Conservation (phyloP, 139 green algal genomes). For the Chlorella ohadii region DNA sequence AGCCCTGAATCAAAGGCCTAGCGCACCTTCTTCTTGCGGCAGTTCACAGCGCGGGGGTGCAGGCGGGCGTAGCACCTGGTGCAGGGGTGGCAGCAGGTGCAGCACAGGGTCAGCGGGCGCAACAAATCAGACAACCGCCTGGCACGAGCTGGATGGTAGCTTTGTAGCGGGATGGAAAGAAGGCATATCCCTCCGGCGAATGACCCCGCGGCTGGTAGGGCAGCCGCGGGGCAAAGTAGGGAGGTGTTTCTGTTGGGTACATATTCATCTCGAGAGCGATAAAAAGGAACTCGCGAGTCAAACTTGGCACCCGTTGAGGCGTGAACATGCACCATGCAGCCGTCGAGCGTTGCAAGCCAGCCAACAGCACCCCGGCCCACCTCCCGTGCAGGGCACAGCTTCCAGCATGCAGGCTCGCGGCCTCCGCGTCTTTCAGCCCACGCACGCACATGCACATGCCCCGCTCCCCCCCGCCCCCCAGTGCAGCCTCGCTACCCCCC, state of each 20-base stretch:
- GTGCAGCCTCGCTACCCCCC: too few species aligned
- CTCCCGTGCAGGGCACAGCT: too few species aligned
- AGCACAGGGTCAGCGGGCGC: not conserved
- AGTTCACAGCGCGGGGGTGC: conserved; percentile 97
- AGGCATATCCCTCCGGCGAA: conserved; percentile 31
- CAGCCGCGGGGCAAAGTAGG: conserved; percentile 53
- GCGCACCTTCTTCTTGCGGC: conserved; percentile 58
- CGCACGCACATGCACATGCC: too few species aligned
- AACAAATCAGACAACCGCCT: too few species aligned
- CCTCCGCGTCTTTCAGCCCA: too few species aligned
- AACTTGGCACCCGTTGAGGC: conserved; percentile 43
- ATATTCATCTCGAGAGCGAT: conserved; percentile 54
- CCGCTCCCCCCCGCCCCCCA: too few species aligned
- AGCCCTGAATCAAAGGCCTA: too few species aligned
- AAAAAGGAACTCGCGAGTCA: conserved; percentile 32
- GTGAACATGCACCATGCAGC: not conserved
- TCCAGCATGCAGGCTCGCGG: too few species aligned
- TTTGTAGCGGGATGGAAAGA: too few species aligned
- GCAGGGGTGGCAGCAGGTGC: not conserved
- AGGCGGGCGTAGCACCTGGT: conserved; percentile 97
- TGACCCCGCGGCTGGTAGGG: conserved; percentile 19
- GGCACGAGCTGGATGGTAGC: too few species aligned
- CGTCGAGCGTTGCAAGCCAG: not conserved
- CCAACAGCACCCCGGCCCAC: too few species aligned
- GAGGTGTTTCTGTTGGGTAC: conserved; percentile 46